phyloP scores from a whole-genome alignment of 2,329 filamentous ascomycete genomes.

The Lachnellula occidentalis region DNA sequence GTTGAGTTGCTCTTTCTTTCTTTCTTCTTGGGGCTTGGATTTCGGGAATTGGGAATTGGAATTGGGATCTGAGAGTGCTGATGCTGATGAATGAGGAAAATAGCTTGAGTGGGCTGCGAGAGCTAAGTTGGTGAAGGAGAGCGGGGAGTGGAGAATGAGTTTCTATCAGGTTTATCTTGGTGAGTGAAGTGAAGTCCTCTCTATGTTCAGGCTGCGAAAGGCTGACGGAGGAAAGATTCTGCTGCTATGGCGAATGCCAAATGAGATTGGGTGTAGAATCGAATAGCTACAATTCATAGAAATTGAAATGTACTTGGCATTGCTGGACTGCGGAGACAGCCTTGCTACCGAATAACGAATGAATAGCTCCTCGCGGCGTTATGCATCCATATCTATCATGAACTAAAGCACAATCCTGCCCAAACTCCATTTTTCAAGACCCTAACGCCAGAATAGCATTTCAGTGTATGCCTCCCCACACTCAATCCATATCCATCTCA shows the following conservation, averaged over 20 bases:
- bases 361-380: background rate
- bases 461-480: constrained; percentile 13
- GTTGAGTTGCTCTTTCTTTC: constrained; percentile 2
- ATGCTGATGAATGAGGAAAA: background rate
- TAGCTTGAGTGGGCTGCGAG: constrained; percentile 27
- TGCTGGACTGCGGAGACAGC: background rate
- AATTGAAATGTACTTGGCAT: background rate
- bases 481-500: constrained; percentile 43
- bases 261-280: background rate
- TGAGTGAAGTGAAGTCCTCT: constrained; percentile 3
- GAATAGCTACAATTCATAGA: no score
- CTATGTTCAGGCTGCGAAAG: background rate
- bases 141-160: constrained; percentile 24
- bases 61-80: background rate
- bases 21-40: background rate
- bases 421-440: constrained; percentile 12
- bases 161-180: constrained; percentile 29
- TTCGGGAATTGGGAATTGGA: background rate
- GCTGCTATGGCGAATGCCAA: constrained; percentile 22
- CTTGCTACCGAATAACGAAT: no score
- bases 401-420: background rate
- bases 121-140: constrained; percentile 23
- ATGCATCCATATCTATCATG: background rate
- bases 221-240: constrained; percentile 12
- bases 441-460: background rate